A percentile compares a stretch with the other conserved stretches of the same genome.
Evolutionary conservation across 2,329 filamentous ascomycete species (phyloP).

Genomic region (Dothistroma septosporum): DNA sequence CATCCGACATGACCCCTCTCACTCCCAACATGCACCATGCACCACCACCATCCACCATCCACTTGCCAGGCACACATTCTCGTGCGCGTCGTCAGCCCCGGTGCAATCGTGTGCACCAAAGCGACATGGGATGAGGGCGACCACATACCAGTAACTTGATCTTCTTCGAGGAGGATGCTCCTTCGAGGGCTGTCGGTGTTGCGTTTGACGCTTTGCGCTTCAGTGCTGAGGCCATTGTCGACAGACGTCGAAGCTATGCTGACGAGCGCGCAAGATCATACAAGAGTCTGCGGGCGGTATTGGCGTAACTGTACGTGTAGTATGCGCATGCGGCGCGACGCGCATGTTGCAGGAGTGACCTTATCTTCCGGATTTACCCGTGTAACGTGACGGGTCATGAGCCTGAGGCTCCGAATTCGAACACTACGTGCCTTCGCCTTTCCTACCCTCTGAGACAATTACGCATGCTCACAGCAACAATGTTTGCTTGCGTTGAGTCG

Average conservation of each 20-base stretch:
- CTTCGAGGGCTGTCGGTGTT: slow-evolving; percentile 44
- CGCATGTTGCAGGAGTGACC: not conserved
- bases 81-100: not conserved
- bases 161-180: slow-evolving; percentile 50
- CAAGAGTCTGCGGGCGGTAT: not conserved
- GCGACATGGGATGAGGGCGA: slow-evolving; percentile 3
- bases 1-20: not conserved
- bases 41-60: not conserved
- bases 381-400: too few relatives aligned
- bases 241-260: not conserved
- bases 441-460: too few relatives aligned
- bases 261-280: not conserved
- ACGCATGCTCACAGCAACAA: too few relatives aligned
- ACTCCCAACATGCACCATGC: not conserved
- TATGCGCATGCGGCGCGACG: too few relatives aligned
- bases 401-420: not conserved
- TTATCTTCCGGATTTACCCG: too few relatives aligned
- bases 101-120: not conserved
- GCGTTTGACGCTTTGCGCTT: slow-evolving; percentile 55
- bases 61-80: not conserved
- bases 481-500: too few relatives aligned
- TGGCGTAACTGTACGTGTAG: not conserved
- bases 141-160: slow-evolving; percentile 56
- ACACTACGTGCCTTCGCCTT: too few relatives aligned
- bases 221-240: slow-evolving; percentile 39